Evolutionary conservation across 805 yeast species (phyloP).

Genomic region (Limtongia smithiae): DNA sequence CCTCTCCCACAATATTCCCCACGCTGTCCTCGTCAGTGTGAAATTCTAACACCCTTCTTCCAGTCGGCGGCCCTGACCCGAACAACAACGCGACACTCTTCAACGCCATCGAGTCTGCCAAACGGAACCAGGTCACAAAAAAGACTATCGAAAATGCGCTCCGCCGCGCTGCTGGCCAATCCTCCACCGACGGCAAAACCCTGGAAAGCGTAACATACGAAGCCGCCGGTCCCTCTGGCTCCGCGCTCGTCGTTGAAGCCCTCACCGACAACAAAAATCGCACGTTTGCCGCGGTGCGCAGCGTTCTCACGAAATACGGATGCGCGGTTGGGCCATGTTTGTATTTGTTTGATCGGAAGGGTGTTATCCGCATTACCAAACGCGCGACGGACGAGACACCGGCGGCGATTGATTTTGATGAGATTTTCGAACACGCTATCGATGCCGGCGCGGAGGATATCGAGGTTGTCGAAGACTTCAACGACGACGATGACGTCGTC

Average conservation of each 20-base stretch:
- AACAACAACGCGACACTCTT: constrained; percentile 56
- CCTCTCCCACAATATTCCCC: no score
- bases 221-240: constrained; percentile 91
- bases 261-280: constrained; percentile 85
- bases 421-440: constrained; percentile 65
- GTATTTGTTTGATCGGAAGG: constrained; percentile 74
- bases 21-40: no score
- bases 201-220: constrained; percentile 68
- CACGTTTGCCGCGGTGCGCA: constrained; percentile 69
- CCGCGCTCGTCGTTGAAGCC: constrained; percentile 79
- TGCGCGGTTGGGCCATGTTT: constrained; percentile 71
- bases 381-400: constrained; percentile 32
- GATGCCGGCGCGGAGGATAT: constrained; percentile 68
- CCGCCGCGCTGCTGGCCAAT: constrained; percentile 75
- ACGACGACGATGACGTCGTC: constrained; percentile 40
- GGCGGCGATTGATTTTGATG: constrained; percentile 47
- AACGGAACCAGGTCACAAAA: constrained; percentile 70
- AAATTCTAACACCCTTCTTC: no score
- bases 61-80: constrained; percentile 65
- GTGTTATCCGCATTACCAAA: constrained; percentile 47
- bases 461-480: constrained; percentile 34
- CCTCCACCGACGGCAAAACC: constrained; percentile 39
- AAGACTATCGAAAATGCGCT: constrained; percentile 84
- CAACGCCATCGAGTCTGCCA: constrained; percentile 75
- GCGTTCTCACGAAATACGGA: constrained; percentile 61